A percentile compares a stretch with the other conserved stretches of the same genome.
These are phyloP conservation scores for Loxodes magnus DNA, from an alignment of 73 alveolate species.

Conservation along the genomic window DNA sequence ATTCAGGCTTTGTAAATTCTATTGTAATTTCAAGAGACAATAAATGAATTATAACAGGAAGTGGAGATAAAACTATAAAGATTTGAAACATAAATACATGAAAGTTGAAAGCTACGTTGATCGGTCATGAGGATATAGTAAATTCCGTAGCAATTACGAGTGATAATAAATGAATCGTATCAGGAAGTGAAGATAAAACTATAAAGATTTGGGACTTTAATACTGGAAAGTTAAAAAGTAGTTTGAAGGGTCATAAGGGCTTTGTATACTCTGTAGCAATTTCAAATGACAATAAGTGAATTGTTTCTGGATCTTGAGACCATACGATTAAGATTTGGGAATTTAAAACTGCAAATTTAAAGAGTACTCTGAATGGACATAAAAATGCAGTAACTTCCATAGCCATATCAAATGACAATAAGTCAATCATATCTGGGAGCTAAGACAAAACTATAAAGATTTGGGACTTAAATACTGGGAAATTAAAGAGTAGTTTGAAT, in stretches of 20 bases:
- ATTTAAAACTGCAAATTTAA: no score
- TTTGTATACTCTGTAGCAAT: no score
- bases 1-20: no score
- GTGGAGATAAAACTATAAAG: no score
- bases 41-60: no score
- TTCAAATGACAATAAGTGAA: no score
- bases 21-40: no score
- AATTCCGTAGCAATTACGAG: not conserved
- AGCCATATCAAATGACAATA: not conserved
- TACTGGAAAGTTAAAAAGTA: no score
- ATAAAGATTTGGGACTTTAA: not conserved
- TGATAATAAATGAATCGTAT: not conserved
- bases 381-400: not conserved
- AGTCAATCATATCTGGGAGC: not conserved
- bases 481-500: not conserved
- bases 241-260: no score
- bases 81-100: not conserved
- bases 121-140: not conserved
- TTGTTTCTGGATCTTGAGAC: no score
- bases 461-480: not conserved
- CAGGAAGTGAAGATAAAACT: not conserved
- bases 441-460: not conserved
- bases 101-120: not conserved
- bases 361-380: no score
- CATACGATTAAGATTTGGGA: no score